Base-by-base conservation (phyloP, 345 rosid species). In the Gossypium anomalum region DNA sequence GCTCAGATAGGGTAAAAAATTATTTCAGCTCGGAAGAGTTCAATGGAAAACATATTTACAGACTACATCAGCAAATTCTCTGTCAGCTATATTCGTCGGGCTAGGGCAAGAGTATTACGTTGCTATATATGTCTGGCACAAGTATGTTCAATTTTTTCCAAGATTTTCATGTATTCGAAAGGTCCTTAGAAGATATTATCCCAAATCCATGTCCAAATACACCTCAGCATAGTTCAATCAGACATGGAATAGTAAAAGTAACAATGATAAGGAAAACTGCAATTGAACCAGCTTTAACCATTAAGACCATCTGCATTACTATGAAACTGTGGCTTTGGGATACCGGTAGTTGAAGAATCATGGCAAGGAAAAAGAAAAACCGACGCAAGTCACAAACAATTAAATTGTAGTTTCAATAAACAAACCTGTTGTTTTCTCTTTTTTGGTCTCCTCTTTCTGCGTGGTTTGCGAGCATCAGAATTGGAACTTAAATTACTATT, bases 381-480 rank as follows among this genome's bases (percentile, higher is more conserved):
- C 41, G 1, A 34, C 41, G 7, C 17, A 12, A 59, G 5, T 38
- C 8, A 64, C n/a, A 20, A 13, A 41, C 34, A 29, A 49, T 49
- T 49, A 49, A 64, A 70, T 15, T 19, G 15, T 29, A 9, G 19
- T 20, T 19, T 12, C 3, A 12, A 49, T 27, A 12, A 67, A 79
- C 84, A 49, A 17, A 77, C 81, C 81, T 88, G 83, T 59, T 87
- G 89, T 76, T 84, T 92, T 87, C 87, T 90, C 95, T 89, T 94
- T 86, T 92, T 92, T 41, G 94, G 94, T 69, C 97, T 86, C 84
- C 97, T 89, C 90, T 94, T 94, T 79, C 97, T 85, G 74, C 89
- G 87, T 23, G 95, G 97, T 83, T 92, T 94, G 75, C 80, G 87
- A 49, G 97, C 97, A 86, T 94, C 97, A 57, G 97, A 92, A 70